phyloP scores from a whole-genome alignment of 2,329 filamentous ascomycete genomes.

The Fusarium chuoi region DNA sequence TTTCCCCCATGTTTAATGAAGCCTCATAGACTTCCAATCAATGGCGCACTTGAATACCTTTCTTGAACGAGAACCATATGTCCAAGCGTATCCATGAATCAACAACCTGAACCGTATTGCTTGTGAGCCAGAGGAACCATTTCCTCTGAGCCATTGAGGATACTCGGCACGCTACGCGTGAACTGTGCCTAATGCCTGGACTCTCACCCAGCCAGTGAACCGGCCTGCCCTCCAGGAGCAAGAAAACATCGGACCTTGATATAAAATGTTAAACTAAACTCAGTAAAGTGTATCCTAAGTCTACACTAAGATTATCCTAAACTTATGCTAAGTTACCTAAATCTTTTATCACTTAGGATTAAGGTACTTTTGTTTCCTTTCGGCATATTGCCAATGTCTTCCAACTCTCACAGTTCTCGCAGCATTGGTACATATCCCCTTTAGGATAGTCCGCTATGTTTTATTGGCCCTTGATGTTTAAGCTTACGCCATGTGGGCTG shows the following conservation, averaged over 20 bases:
- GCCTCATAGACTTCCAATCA: no score
- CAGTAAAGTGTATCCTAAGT: neutral
- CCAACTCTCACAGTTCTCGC: neutral
- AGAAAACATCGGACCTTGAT: neutral
- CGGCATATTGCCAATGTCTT: neutral
- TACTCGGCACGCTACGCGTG: no score
- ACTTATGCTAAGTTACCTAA: neutral
- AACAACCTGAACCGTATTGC: no score
- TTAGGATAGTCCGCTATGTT: rapidly evolving
- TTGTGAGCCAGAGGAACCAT: no score
- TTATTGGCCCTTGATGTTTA: neutral
- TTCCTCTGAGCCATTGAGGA: no score
- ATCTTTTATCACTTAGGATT: neutral
- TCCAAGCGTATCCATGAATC: no score
- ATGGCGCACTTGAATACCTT: no score
- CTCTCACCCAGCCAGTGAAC: no score
- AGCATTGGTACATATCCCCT: rapidly evolving
- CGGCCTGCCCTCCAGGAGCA: neutral
- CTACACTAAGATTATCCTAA: neutral
- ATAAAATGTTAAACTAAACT: neutral
- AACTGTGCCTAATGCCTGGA: no score
- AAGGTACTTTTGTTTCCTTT: neutral
- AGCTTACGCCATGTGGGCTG: neutral
- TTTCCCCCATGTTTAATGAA: no score
- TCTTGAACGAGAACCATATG: no score